Evolutionary conservation across 2,329 filamentous ascomycete genomes (phyloP).

Genomic region (Curvularia sp.): DNA sequence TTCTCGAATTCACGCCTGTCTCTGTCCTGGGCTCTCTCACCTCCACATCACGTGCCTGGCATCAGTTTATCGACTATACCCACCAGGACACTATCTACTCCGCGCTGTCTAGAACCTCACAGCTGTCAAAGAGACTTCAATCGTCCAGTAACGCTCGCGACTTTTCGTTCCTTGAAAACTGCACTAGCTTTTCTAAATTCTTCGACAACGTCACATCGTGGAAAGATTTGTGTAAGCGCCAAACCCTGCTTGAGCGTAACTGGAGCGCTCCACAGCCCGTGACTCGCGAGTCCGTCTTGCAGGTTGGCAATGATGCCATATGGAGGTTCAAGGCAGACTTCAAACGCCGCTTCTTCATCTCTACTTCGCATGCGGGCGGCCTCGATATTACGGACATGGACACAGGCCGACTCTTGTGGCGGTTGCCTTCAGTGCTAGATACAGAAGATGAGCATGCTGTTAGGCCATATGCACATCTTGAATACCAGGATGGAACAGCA

Average conservation of each 20-base stretch:
- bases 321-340: conserved; percentile 18
- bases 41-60: conserved; percentile 12
- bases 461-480: conserved; percentile 14
- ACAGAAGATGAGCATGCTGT: conserved; percentile 8
- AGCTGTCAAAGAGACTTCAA: neutral
- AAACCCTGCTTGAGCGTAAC: conserved; percentile 9
- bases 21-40: conserved; percentile 11
- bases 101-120: conserved; percentile 8
- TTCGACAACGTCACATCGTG: conserved; percentile 13
- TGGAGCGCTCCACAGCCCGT: conserved; percentile 7
- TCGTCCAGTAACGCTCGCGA: conserved; percentile 5
- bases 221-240: conserved; percentile 13
- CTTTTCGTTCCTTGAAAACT: conserved; percentile 6
- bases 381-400: conserved; percentile 15
- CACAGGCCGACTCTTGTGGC: conserved; percentile 8
- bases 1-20: conserved; percentile 16
- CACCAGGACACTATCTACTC: conserved; percentile 16
- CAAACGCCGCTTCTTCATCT: conserved; percentile 17
- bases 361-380: conserved; percentile 15
- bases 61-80: conserved; percentile 16
- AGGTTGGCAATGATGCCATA: conserved; percentile 10
- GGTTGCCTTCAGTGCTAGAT: conserved; percentile 7
- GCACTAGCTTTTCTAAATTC: conserved; percentile 15
- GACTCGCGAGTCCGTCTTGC: conserved; percentile 13
- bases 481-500: conserved; percentile 17